Percentiles rank a stretch among this genome's conserved stretches.
These are phyloP conservation scores for Cotoneaster glaucophyllus DNA, from an alignment of 306 rosid genomes.

Conservation along the genomic window DNA sequence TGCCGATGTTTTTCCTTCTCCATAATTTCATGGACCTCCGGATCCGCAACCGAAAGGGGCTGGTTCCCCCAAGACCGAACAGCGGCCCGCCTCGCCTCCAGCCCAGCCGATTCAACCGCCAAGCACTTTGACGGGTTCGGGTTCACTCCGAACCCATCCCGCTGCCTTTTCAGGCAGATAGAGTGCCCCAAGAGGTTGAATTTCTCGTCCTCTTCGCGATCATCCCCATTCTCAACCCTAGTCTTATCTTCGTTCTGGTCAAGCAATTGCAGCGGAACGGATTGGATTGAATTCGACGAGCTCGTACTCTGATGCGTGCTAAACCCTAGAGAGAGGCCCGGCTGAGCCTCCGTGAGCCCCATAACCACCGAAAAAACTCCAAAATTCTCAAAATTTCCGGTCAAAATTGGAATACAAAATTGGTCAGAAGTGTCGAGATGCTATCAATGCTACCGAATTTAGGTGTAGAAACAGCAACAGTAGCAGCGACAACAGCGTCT, in stretches of 20 bases:
- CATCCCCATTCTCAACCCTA: conserved; percentile 30
- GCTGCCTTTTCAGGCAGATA: conserved; percentile 41
- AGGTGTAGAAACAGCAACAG: conserved; percentile 57
- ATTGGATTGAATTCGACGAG: conserved; percentile 13
- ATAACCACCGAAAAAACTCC: neutral
- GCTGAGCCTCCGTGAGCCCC: conserved; percentile 43
- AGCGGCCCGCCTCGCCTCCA: conserved; percentile 27
- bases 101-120: conserved; percentile 27
- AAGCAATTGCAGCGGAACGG: conserved; percentile 27
- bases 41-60: conserved; percentile 55
- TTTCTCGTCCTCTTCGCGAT: conserved; percentile 31
- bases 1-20: conserved; percentile 70
- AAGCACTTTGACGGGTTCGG: conserved; percentile 35
- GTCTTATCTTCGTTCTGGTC: conserved; percentile 30
- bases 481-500: conserved; percentile 63
- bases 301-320: conserved; percentile 23
- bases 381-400: neutral
- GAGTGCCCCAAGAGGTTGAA: conserved; percentile 54
- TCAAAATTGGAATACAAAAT: neutral
- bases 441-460: conserved; percentile 6
- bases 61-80: conserved; percentile 67
- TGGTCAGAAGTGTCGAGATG: neutral
- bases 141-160: conserved; percentile 25
- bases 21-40: conserved; percentile 61
- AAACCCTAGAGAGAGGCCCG: conserved; percentile 56